Evolutionary conservation across 805 yeast species (phyloP).

Genomic region (Brettanomyces anomalus): DNA sequence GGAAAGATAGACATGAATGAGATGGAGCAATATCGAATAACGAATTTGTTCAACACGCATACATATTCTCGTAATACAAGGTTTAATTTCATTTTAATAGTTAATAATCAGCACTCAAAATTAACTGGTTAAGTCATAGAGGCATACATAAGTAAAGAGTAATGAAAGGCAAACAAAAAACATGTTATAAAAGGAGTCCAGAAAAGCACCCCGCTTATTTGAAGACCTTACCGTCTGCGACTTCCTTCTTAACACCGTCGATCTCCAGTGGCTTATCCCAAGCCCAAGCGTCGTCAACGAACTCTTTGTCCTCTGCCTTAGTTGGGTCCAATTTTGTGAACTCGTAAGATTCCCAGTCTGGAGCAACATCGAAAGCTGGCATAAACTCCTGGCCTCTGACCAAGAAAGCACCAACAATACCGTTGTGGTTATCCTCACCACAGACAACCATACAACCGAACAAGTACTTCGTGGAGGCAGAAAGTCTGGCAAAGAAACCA

Average conservation of each 20-base stretch:
- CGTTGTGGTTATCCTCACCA: conserved; percentile 98
- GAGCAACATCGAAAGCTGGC: conserved; percentile 97
- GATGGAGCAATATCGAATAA: too few relatives aligned
- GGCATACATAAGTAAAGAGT: neutral
- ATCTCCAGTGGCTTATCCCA: conserved; percentile 92
- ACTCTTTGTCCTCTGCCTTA: conserved; percentile 67
- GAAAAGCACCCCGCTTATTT: conserved; percentile 43
- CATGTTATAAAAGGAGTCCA: neutral
- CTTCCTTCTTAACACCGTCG: conserved; percentile 75
- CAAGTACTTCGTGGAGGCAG: conserved; percentile 87
- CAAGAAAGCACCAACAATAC: conserved; percentile 90
- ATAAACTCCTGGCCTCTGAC: conserved; percentile 87
- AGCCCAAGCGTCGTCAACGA: conserved; percentile 88
- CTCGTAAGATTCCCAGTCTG: conserved; percentile 95
- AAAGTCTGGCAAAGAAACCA: conserved; percentile 94
- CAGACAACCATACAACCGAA: conserved; percentile 91
- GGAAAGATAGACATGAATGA: neutral
- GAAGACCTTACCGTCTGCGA: conserved; percentile 96
- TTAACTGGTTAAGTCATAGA: too few relatives aligned
- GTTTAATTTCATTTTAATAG: too few relatives aligned
- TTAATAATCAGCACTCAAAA: too few relatives aligned
- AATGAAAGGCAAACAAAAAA: neutral
- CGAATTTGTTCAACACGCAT: too few relatives aligned
- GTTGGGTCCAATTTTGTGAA: conserved; percentile 78
- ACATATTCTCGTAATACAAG: too few relatives aligned